phyloP scores from a whole-genome alignment of 768 basidiomycete genomes.

The Serendipita sp. region DNA sequence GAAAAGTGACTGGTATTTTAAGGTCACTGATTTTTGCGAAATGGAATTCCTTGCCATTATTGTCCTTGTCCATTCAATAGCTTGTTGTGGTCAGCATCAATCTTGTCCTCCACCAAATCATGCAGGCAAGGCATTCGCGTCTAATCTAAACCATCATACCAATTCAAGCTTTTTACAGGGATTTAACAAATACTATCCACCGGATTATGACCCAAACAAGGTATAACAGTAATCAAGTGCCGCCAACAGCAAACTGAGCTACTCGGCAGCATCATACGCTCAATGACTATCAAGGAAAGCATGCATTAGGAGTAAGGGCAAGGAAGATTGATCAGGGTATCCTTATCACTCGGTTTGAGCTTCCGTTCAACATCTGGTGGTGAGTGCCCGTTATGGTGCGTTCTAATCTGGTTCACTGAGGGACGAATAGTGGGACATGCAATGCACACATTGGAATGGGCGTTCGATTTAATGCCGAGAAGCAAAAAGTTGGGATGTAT shows the following conservation, averaged over 20 bases:
- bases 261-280: slow-evolving; percentile 27
- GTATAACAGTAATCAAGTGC: slow-evolving; percentile 28
- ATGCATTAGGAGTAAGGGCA: slow-evolving; percentile 84
- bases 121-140: background rate
- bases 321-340: slow-evolving; percentile 94
- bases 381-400: slow-evolving; percentile 24
- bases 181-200: slow-evolving; percentile 69
- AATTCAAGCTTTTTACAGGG: slow-evolving; percentile 19
- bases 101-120: background rate
- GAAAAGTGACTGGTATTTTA: slow-evolving; percentile 72
- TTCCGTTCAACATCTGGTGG: slow-evolving; percentile 97
- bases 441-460: slow-evolving; percentile 97
- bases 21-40: slow-evolving; percentile 84
- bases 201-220: slow-evolving; percentile 55
- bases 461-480: slow-evolving; percentile 99
- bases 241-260: slow-evolving; percentile 8
- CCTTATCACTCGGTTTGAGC: slow-evolving; percentile 85
- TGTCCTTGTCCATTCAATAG: slow-evolving; percentile 35
- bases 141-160: too few relatives aligned
- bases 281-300: slow-evolving; percentile 45
- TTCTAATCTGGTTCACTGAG: background rate
- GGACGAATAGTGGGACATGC: slow-evolving; percentile 60
- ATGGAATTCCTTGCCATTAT: slow-evolving; percentile 70
- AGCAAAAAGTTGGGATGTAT: slow-evolving; percentile 91
- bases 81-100: slow-evolving; percentile 1